These are phyloP conservation scores for Penicillium waksmanii DNA, from an alignment of 495 filamentous ascomycete species.

Conservation along the genomic window DNA sequence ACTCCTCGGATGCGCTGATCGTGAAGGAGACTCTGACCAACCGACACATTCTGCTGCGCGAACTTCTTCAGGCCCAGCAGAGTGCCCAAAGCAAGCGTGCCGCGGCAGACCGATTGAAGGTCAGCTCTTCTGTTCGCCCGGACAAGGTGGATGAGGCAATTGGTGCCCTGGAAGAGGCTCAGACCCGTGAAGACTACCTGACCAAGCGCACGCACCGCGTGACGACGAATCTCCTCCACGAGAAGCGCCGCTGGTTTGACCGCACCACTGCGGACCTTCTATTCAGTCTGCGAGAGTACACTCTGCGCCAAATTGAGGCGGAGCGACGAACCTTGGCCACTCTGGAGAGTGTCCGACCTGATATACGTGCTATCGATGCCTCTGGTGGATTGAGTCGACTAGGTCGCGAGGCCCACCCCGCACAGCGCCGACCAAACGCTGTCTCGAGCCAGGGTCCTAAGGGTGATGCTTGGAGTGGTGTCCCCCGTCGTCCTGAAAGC, in stretches of 20 bases:
- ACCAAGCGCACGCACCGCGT: constrained; percentile 82
- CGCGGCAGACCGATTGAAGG: constrained; percentile 86
- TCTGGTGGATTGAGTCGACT: constrained; percentile 86
- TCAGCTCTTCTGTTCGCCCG: constrained; percentile 76
- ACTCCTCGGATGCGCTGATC: constrained; percentile 94
- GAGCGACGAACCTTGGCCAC: constrained; percentile 91
- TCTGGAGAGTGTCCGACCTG: constrained; percentile 86
- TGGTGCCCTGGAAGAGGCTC: constrained; percentile 81
- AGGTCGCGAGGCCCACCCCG: constrained; percentile 84
- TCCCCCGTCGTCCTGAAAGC: constrained; percentile 79
- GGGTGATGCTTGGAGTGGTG: constrained; percentile 96
- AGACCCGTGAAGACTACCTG: constrained; percentile 75
- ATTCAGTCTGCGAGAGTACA: constrained; percentile 84
- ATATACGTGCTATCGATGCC: constrained; percentile 89
- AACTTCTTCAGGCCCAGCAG: constrained; percentile 86
- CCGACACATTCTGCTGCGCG: constrained; percentile 95
- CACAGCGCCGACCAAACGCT: constrained; percentile 72
- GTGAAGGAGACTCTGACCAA: constrained; percentile 99
- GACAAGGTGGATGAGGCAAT: constrained; percentile 99
- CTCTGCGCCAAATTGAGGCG: constrained; percentile 91
- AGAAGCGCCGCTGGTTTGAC: constrained; percentile 89
- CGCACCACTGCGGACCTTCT: constrained; percentile 82
- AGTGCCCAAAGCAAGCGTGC: constrained; percentile 73
- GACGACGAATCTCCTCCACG: constrained; percentile 83
- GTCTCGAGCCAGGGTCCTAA: constrained; percentile 89